Conservation (phyloP, 2,329 filamentous ascomycete genomes). For the Dactylellina drechsleri region DNA sequence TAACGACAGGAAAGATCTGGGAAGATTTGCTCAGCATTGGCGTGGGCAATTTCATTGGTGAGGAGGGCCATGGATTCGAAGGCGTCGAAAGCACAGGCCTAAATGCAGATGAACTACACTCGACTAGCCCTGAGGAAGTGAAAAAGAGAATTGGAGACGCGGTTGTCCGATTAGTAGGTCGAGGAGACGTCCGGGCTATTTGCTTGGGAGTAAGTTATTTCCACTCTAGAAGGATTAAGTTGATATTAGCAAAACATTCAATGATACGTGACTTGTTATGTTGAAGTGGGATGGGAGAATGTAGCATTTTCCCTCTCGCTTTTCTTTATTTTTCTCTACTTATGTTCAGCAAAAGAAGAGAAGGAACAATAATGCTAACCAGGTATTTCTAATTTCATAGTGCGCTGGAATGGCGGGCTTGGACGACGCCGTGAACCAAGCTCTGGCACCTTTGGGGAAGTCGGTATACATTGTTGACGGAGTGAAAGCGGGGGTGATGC, state of each 20-base stretch:
- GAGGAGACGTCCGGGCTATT: slow-evolving; percentile 71
- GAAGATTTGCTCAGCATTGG: slow-evolving; percentile 75
- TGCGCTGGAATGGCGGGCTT: slow-evolving; percentile 92
- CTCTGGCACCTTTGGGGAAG: slow-evolving; percentile 70
- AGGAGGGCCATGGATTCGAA: slow-evolving; percentile 68
- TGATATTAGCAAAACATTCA: no score
- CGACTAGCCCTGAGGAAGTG: slow-evolving; percentile 72
- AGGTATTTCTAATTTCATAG: slow-evolving; percentile 17
- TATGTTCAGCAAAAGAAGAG: background rate
- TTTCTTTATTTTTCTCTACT: background rate
- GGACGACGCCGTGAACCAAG: slow-evolving; percentile 77
- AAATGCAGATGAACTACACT: slow-evolving; percentile 81
- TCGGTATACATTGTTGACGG: slow-evolving; percentile 78
- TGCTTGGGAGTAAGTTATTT: slow-evolving; percentile 71
- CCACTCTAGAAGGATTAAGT: background rate
- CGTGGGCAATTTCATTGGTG: slow-evolving; percentile 72
- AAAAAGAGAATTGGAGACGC: slow-evolving; percentile 74
- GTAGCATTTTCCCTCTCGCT: no score
- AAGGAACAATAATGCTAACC: slow-evolving; percentile 27
- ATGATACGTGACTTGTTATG: no score
- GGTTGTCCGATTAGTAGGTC: slow-evolving; percentile 68
- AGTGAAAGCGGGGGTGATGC: slow-evolving; percentile 74
- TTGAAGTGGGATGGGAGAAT: no score
- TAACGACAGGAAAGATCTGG: slow-evolving; percentile 88
- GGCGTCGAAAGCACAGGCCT: slow-evolving; percentile 86